These are phyloP conservation scores for Mycena epipterygia DNA, from an alignment of 768 basidiomycete genomes.

Conservation along the genomic window DNA sequence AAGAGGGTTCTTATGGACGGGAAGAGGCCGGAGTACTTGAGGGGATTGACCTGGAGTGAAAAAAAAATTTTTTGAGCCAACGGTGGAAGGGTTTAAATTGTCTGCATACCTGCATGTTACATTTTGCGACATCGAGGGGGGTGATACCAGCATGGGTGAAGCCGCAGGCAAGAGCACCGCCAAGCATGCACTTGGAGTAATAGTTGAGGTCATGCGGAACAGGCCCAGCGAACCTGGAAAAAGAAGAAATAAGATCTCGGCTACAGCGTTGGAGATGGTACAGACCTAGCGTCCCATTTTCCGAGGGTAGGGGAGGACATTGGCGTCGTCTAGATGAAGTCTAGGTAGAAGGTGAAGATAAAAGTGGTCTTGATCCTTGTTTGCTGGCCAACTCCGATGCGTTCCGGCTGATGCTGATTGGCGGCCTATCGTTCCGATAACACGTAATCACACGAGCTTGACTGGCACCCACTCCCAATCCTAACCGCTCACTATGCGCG, in stretches of 20 bases:
- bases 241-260: conserved; percentile 1
- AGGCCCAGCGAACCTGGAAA: conserved; percentile 72
- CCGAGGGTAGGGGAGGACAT: conserved; percentile 67
- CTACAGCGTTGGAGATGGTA: neutral
- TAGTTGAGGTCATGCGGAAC: conserved; percentile 82
- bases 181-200: conserved; percentile 90
- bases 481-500: too few species aligned
- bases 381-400: conserved; percentile 16
- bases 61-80: conserved; percentile 16
- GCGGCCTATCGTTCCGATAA: too few species aligned
- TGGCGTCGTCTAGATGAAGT: conserved; percentile 44
- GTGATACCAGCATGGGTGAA: conserved; percentile 91
- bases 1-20: conserved; percentile 74
- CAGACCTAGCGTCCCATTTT: conserved; percentile 85
- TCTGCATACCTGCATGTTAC: conserved; percentile 88
- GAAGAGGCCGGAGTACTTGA: conserved; percentile 79
- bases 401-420: too few species aligned
- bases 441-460: too few species aligned
- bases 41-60: conserved; percentile 73
- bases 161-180: conserved; percentile 90
- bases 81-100: neutral
- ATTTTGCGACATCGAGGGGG: conserved; percentile 90
- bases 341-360: conserved; percentile 24
- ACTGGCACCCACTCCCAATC: too few species aligned
- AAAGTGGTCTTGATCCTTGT: neutral